Percentiles rank a stretch among this genome's conserved stretches.
Conservation (phyloP, 2,329 filamentous ascomycete genomes). For the Penicillium sp. region DNA sequence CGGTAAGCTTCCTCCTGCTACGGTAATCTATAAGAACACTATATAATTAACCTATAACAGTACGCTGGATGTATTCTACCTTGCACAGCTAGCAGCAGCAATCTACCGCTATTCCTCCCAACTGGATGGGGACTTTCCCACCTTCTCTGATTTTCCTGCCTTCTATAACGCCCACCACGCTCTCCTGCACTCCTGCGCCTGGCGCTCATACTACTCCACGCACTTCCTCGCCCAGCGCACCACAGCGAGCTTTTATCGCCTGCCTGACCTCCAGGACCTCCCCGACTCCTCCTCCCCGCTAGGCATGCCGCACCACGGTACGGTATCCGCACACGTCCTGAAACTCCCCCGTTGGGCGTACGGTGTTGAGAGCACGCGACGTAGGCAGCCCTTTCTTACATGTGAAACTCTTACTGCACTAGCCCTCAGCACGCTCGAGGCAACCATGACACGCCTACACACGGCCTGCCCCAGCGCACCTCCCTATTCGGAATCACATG, state of each 20-base stretch:
- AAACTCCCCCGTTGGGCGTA: conserved; percentile 27
- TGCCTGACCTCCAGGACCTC: conserved; percentile 25
- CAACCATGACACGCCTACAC: conserved; percentile 19
- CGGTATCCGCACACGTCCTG: too few species aligned
- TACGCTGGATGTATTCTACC: conserved; percentile 28
- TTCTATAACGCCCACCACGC: background rate
- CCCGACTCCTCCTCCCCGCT: conserved; percentile 23
- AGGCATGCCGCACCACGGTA: background rate
- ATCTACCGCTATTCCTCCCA: conserved; percentile 22
- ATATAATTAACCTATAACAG: conserved; percentile 2
- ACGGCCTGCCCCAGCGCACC: conserved; percentile 12
- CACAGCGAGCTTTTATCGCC: conserved; percentile 26
- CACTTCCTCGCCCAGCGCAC: conserved; percentile 19
- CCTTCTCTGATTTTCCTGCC: conserved; percentile 18
- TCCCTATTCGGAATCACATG: conserved; percentile 24
- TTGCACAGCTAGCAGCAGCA: conserved; percentile 22
- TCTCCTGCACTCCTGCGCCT: conserved; percentile 3
- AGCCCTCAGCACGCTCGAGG: conserved; percentile 24
- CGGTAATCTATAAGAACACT: background rate
- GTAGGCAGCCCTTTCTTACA: conserved; percentile 17
- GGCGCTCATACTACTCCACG: conserved; percentile 13
- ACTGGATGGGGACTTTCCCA: conserved; percentile 15
- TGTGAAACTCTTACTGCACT: conserved; percentile 16
- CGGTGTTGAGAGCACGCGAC: conserved; percentile 14
- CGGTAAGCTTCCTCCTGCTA: conserved; percentile 13